A percentile compares a stretch with the other conserved stretches of the same genome.
Conservation (phyloP, 495 filamentous ascomycete genomes). For the Trichoderma gamsii region DNA sequence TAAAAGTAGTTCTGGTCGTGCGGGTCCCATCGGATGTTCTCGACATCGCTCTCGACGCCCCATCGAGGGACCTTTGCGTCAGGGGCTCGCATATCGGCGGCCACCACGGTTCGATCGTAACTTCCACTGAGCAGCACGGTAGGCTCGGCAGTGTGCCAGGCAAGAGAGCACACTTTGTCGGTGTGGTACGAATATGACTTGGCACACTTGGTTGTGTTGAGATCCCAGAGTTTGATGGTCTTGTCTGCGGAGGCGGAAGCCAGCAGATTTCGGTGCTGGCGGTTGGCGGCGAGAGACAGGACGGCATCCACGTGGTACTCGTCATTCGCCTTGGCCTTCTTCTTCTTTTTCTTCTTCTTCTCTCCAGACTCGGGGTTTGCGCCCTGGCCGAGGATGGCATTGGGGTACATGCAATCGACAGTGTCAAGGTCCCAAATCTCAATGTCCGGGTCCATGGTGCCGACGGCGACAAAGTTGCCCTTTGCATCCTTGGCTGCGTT, state of each 20-base stretch:
- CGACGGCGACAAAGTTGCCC: constrained; percentile 89
- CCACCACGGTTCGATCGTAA: constrained; percentile 89
- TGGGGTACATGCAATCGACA: constrained; percentile 94
- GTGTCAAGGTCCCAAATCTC: constrained; percentile 97
- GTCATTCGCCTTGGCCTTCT: constrained; percentile 83
- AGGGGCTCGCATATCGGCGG: constrained; percentile 88
- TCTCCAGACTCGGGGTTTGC: constrained; percentile 42
- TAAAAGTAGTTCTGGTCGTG: constrained; percentile 92
- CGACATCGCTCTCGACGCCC: constrained; percentile 91
- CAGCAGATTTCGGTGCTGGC: constrained; percentile 89
- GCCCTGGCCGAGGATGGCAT: constrained; percentile 89
- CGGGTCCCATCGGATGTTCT: constrained; percentile 85
- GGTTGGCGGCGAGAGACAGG: constrained; percentile 82
- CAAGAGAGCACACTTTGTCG: constrained; percentile 91
- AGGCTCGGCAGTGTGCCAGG: constrained; percentile 84
- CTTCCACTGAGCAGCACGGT: constrained; percentile 86
- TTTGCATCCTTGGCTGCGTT: constrained; percentile 48
- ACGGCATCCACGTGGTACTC: constrained; percentile 93
- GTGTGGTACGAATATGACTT: constrained; percentile 89
- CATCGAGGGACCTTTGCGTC: constrained; percentile 71
- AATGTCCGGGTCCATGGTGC: constrained; percentile 97
- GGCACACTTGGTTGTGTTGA: constrained; percentile 83
- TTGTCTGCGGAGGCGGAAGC: constrained; percentile 93
- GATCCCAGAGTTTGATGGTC: constrained; percentile 96
- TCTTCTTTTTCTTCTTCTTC: constrained; percentile 68